A percentile compares a stretch with the other conserved stretches of the same genome.
Evolutionary conservation across 371 early-diverging fungal genomes (phyloP).

Genomic region (Rhizopus delemar): DNA sequence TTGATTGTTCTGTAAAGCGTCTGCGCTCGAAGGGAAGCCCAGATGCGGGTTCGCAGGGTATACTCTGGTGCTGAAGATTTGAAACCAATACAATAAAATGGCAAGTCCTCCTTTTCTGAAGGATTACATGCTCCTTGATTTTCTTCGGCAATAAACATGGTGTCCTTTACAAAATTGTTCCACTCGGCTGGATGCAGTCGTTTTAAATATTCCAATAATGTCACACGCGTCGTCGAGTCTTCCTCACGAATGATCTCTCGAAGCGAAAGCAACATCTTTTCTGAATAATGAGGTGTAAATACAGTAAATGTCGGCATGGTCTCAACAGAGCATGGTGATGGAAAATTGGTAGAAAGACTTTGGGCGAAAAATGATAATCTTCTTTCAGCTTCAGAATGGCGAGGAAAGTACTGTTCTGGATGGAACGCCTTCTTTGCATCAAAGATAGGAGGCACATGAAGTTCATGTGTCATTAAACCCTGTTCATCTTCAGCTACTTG

Average conservation of each 20-base stretch:
- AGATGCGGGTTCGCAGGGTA: conserved; percentile 82
- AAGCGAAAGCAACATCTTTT: conserved; percentile 82
- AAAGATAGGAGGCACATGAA: conserved; percentile 82
- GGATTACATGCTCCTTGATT: conserved; percentile 15
- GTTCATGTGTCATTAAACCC: conserved; percentile 39
- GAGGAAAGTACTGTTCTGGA: conserved; percentile 71
- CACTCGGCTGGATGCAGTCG: conserved; percentile 82
- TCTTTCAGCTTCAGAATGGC: conserved; percentile 80
- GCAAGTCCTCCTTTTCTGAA: conserved; percentile 73
- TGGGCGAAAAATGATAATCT: conserved; percentile 88
- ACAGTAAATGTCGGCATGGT: conserved; percentile 89
- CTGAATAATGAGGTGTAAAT: conserved; percentile 88
- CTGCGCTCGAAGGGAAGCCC: conserved; percentile 89
- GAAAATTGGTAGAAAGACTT: conserved; percentile 80
- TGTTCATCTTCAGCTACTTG: conserved; percentile 40
- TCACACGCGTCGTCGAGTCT: conserved; percentile 80
- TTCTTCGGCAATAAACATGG: conserved; percentile 81
- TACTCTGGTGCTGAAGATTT: conserved; percentile 85
- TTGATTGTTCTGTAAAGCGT: conserved; percentile 88
- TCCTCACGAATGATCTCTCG: conserved; percentile 86
- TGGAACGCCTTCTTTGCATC: conserved; percentile 59
- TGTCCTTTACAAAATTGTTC: conserved; percentile 91
- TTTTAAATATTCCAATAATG: conserved; percentile 84
- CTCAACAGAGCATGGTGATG: conserved; percentile 77
- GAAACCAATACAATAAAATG: conserved; percentile 84